Evolutionary conservation across 148 eudicot genomes (phyloP), one percentile per base, ranked within the genome.

Genomic region (Silene latifolia): DNA sequence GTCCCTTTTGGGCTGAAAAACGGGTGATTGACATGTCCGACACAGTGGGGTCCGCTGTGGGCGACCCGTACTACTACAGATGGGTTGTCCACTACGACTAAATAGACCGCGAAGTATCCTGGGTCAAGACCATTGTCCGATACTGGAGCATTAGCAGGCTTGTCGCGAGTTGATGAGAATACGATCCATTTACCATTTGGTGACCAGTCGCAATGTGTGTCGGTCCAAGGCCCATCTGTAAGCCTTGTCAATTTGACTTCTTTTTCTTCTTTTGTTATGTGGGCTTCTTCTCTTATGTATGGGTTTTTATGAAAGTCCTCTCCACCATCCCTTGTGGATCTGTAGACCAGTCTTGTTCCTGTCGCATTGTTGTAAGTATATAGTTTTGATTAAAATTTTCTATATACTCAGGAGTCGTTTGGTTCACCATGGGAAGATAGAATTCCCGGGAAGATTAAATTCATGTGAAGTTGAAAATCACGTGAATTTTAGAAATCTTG

Each of bases 151-250:
- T n/a, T 14, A 0, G 10, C 3, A 1, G 75, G 80, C 35, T 72
- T 72, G 5, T 67, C 46, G 4, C 64, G 76, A 35, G 47, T 78
- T 10, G 80, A 72, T 17, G 80, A 35, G 47, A 78, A 78, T 17
- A 72, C 76, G 3, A 78, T 56, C 80, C 80, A 78, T 12, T 78
- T 56, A 3, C 72, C 58, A 3, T 20, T 57, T 0, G 76, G 76
- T 3, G 76, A 72, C 76, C 80, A 72, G 0, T 72, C 18, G 62
- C 77, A 78, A 46, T 72, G 77, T 25, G 81, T 72, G 72, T 78
- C 76, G 0, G 25, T 67, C 73, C 77, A 66, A 17, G 20, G 2
- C 8, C 73, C 68, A 0, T 58, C 3, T 1, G 81, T 78, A 32
- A 78, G 60, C 67, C 51, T 67, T 73, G 76, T 78, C 10, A 63